phyloP scores from a whole-genome alignment of 2,329 filamentous ascomycete species.

The Cladosporium sp. region DNA sequence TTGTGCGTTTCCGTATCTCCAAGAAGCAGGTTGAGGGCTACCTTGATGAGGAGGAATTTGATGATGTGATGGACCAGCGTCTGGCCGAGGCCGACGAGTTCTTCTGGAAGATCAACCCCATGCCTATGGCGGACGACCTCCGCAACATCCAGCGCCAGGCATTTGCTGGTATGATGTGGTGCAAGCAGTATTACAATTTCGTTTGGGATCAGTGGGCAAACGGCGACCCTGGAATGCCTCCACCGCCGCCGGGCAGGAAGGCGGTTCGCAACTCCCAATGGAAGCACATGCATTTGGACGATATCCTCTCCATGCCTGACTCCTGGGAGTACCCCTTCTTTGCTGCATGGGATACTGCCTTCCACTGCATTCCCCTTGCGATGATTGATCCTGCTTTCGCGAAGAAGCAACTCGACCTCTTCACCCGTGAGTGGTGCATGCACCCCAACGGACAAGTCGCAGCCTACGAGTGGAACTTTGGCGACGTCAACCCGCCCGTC shows the following conservation, averaged over 20 bases:
- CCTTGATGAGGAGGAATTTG: constrained; percentile 88
- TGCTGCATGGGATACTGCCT: constrained; percentile 94
- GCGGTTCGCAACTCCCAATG: constrained; percentile 80
- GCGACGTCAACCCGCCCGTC: constrained; percentile 93
- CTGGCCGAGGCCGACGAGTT: constrained; percentile 93
- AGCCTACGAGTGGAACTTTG: constrained; percentile 96
- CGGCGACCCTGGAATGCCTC: constrained; percentile 82
- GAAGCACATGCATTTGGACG: constrained; percentile 93
- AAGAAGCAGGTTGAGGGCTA: constrained; percentile 65
- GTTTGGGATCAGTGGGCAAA: constrained; percentile 98
- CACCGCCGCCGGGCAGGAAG: constrained; percentile 77
- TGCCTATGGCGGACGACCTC: constrained; percentile 90
- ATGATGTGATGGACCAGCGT: constrained; percentile 82
- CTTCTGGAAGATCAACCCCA: constrained; percentile 86
- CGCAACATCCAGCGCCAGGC: constrained; percentile 94
- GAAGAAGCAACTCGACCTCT: constrained; percentile 94
- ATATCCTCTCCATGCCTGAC: constrained; percentile 95
- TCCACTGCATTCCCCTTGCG: constrained; percentile 91
- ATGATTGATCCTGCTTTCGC: constrained; percentile 98
- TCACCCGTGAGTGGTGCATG: constrained; percentile 98
- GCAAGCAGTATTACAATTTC: constrained; percentile 94
- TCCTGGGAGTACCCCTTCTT: constrained; percentile 99
- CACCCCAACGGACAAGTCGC: constrained; percentile 94
- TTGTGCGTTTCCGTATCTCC: constrained; percentile 87
- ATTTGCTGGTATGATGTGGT: constrained; percentile 97